phyloP scores from a whole-genome alignment of 257 asterid species.

The Solanum pimpinellifolium region DNA sequence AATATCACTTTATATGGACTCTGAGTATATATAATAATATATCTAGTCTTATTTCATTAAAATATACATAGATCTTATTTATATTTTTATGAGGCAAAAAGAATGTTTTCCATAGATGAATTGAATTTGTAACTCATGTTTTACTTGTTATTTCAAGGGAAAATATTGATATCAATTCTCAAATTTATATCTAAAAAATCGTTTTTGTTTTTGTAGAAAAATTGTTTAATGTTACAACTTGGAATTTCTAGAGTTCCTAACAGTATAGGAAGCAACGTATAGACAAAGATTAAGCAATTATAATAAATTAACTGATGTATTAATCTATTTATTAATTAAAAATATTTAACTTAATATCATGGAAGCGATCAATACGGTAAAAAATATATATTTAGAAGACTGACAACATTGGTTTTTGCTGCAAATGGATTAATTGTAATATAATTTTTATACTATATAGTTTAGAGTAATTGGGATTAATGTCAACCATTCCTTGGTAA shows the following conservation, averaged over 20 bases:
- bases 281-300: neutral
- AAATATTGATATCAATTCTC: neutral
- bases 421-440: neutral
- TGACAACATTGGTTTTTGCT: neutral
- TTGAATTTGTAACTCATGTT: neutral
- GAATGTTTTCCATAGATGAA: neutral
- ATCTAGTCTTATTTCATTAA: neutral
- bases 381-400: neutral
- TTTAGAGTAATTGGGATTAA: neutral
- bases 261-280: conserved; percentile 6
- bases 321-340: neutral
- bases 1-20: neutral
- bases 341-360: neutral
- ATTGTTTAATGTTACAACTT: neutral
- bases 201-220: neutral
- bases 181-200: neutral
- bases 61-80: neutral
- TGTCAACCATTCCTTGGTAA: conserved; percentile 33
- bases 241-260: conserved; percentile 5
- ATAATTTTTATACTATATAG: neutral
- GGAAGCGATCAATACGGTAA: neutral
- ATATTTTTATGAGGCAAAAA: neutral
- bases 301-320: neutral
- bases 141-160: neutral
- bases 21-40: neutral